Conservation (phyloP, 2,329 filamentous ascomycete genomes). For the Plectosphaerella cucumerina region DNA sequence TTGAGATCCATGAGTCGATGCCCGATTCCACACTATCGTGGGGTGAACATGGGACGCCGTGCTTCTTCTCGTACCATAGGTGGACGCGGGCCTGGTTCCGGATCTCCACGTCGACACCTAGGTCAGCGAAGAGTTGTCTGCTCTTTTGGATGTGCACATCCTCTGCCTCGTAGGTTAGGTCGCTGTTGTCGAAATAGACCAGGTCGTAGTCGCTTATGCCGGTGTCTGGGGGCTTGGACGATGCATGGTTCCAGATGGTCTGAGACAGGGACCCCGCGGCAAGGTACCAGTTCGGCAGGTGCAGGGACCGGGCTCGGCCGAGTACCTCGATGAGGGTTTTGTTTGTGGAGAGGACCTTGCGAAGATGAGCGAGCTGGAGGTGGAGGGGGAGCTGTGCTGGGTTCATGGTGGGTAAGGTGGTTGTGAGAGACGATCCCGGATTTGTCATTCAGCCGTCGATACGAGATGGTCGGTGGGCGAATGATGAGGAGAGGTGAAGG, state of each 20-base stretch:
- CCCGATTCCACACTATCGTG: conserved; percentile 25
- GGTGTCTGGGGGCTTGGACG: conserved; percentile 19
- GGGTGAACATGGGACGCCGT: conserved; percentile 22
- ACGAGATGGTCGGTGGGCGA: too few species aligned
- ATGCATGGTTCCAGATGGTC: conserved; percentile 31
- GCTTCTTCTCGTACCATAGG: conserved; percentile 28
- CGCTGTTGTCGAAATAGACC: conserved; percentile 26
- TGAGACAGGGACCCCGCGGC: conserved; percentile 30
- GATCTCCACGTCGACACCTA: conserved; percentile 27
- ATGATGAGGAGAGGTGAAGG: too few species aligned
- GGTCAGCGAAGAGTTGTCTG: conserved; percentile 21
- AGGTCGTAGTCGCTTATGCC: conserved; percentile 33
- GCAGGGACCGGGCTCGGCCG: conserved; percentile 17
- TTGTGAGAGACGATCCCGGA: neutral
- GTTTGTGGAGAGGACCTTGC: conserved; percentile 19
- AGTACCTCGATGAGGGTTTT: conserved; percentile 22
- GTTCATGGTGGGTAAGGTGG: conserved; percentile 8
- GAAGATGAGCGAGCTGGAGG: conserved; percentile 18
- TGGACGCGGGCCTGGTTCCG: conserved; percentile 34
- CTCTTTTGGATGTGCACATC: conserved; percentile 26
- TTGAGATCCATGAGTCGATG: conserved; percentile 29
- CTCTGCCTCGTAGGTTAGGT: conserved; percentile 31
- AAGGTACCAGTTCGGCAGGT: conserved; percentile 29
- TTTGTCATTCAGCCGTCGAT: too few species aligned
- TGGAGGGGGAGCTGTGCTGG: conserved; percentile 19